Percentiles rank a stretch among this genome's conserved stretches.
phyloP scores from a whole-genome alignment of 345 rosid genomes.

The Syzygium jambos region DNA sequence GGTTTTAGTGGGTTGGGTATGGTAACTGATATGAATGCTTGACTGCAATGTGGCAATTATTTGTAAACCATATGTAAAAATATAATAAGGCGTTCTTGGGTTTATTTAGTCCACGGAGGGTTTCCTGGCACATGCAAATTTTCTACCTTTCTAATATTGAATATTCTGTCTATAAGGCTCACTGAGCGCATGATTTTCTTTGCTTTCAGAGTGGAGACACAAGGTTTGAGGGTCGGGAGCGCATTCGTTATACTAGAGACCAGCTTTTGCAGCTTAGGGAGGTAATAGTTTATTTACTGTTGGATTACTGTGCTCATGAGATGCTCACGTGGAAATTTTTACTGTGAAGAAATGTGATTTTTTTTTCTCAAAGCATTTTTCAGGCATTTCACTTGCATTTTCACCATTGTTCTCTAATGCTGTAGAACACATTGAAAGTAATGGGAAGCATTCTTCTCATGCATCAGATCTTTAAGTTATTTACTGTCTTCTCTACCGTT shows the following conservation, averaged over 20 bases:
- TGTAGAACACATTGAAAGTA: neutral
- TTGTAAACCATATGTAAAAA: neutral
- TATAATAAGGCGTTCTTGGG: neutral
- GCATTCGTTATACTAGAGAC: conserved; percentile 54
- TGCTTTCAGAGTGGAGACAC: conserved; percentile 55
- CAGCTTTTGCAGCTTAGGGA: conserved; percentile 66
- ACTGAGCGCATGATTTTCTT: neutral
- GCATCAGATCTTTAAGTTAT: neutral
- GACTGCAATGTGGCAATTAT: neutral
- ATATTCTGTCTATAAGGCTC: neutral
- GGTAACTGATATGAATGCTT: neutral
- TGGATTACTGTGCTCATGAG: neutral
- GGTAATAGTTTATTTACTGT: conserved; percentile 17
- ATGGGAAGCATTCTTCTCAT: neutral
- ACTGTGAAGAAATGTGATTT: neutral
- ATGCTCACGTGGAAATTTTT: neutral
- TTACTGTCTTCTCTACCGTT: neutral
- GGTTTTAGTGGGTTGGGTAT: neutral
- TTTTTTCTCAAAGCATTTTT: neutral
- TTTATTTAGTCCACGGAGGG: neutral
- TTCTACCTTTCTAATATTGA: neutral
- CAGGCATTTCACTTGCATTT: neutral
- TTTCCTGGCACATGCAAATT: neutral
- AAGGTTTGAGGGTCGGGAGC: conserved; percentile 53
- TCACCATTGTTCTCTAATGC: neutral